Base-by-base conservation (phyloP, 1,284 basidiomycete species). In the Ganoderma lingzhi region DNA sequence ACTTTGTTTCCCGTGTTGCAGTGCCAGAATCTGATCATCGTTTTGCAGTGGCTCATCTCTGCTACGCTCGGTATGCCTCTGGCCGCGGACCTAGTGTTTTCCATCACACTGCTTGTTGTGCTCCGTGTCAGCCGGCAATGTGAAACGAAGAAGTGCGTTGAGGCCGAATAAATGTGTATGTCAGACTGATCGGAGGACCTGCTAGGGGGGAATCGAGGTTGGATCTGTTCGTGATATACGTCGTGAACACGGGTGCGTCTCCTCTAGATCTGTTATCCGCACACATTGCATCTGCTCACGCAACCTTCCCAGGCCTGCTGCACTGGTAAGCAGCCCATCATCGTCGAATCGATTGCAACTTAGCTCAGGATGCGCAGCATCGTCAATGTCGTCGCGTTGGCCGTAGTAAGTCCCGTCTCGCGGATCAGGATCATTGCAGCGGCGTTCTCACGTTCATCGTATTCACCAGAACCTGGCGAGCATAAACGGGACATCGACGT, bases 31-130 rank as follows among this genome's bases (percentile, higher is more conserved):
- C 39, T 42, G 39, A 61, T 17, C 10, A 15, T 3, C 5, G 2
- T 61, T 4, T 37, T 41, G n/a, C 30, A 61, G 59, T 61, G 59
- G 59, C 37, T 61, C n/a, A 61, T 61, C 37, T 61, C 59, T 19
- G 39, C 37, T 2, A 42, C 59, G 6, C 37, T 61, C n/a, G 59
- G 59, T 15, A 30, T 9, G 15, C 59, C 59, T 23, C 23, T 61
- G 23, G 59, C 59, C 3, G 59, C 39, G 15, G 59, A 61, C 23
- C 23, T 61, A 3, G 23, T 61, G 59, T 61, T 61, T n/a, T 41
- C 59, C 23, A 17, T 23, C n/a, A 61, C 59, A 6, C 59, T 61
- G 42, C 37, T 61, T 42, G 15, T 30, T 23, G 59, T 61, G 5
- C 39, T 61, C 14, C 39, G 37, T 30, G 23, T 42, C n/a, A 61